These are phyloP conservation scores for Penicillium longicatenatum DNA, from an alignment of 495 filamentous ascomycete species.

Conservation along the genomic window DNA sequence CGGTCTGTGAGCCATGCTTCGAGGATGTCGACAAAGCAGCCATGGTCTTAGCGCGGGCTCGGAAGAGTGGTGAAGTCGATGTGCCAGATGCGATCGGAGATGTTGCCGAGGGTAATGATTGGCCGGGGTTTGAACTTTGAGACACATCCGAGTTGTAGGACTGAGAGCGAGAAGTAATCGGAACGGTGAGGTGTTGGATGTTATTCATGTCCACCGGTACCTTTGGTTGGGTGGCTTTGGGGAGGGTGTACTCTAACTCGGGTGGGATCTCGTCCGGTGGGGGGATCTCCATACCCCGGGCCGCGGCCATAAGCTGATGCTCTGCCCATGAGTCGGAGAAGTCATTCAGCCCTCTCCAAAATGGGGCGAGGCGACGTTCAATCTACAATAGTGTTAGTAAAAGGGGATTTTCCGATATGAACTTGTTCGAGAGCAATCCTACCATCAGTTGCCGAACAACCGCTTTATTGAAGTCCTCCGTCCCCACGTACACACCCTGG, in stretches of 20 bases:
- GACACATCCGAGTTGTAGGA: constrained; percentile 72
- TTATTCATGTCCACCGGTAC: constrained; percentile 44
- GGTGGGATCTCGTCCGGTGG: constrained; percentile 77
- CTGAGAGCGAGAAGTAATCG: constrained; percentile 71
- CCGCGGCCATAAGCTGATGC: constrained; percentile 88
- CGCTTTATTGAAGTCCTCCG: constrained; percentile 90
- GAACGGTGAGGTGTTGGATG: constrained; percentile 70
- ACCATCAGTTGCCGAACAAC: constrained; percentile 93
- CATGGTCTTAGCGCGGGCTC: constrained; percentile 78
- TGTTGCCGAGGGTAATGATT: constrained; percentile 54
- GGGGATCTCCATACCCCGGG: constrained; percentile 81
- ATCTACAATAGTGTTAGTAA: constrained; percentile 57
- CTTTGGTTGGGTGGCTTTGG: constrained; percentile 44
- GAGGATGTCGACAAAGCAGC: constrained; percentile 74
- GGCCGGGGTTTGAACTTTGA: constrained; percentile 46
- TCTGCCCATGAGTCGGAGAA: constrained; percentile 89
- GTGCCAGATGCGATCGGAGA: constrained; percentile 57
- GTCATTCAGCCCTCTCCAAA: constrained; percentile 93
- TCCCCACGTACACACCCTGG: constrained; percentile 86
- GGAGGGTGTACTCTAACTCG: constrained; percentile 56
- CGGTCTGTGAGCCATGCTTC: constrained; percentile 66
- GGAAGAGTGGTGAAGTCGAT: constrained; percentile 63
- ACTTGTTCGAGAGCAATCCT: constrained; percentile 21
- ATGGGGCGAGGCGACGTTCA: constrained; percentile 88
- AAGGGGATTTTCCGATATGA: not conserved